Evolutionary conservation across 768 basidiomycete species (phyloP), one percentile per base, ranked within the genome.

Genomic region (Pisolithus microcarpus): DNA sequence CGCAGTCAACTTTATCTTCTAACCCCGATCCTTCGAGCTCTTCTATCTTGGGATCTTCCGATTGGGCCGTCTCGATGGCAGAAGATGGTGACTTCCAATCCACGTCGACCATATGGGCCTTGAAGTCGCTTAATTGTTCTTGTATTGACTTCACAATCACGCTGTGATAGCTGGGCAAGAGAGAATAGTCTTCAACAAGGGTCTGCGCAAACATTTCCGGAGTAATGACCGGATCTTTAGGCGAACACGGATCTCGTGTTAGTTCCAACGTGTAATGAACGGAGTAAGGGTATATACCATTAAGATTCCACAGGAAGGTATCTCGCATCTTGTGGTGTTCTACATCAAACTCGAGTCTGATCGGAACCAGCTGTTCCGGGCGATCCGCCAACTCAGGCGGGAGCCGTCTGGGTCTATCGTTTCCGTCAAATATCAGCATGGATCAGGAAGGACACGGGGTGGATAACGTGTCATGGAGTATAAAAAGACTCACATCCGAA

Each of bases 301-400:
- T 87, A 42, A 94, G 68, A 61, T 99, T 96, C 96, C 95, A 99
- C 42, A 96, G 80, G 69, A 98, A 97, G 0, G 95, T 92, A 64
- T 99, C 96, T 24, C 92, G 81, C 75, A 97, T 85, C 70, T 86
- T 89, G 63, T 89, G 85, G 61, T 90, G 87, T 51, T 97, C 96
- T 44, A 94, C 85, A 59, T 99, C 96, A 60, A 97, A 84, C 66
- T 99, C 96, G 47, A 99, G 74, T n/a, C 96, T 82, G 38, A 99
- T 86, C 3, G 96, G 96, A 4, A 98, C 85, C 24, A 99, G 84
- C 58, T 82, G 77, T 62, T 99, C 96, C 11, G 79, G 76, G 24
- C 76, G 72, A 56, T 81, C 76, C 5, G 78, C 78, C 31, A 84
- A 76, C 48, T 80, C 76, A 6, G 71, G 60, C 7, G 74, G 68